These are phyloP conservation scores for Saccharomycopsis amapae DNA, from an alignment of 805 yeast genomes.

Conservation along the genomic window DNA sequence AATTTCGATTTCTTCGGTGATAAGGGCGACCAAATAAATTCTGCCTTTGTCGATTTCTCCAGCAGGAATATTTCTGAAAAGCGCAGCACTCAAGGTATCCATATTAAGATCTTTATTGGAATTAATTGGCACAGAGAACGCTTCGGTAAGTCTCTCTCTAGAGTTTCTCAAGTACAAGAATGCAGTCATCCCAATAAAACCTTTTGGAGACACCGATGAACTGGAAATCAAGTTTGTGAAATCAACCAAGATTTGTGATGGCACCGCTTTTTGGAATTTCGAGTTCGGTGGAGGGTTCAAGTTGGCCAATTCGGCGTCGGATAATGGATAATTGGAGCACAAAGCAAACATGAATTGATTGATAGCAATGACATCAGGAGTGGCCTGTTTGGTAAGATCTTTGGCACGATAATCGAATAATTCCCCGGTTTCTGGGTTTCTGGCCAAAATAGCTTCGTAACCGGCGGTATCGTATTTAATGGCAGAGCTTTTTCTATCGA, in stretches of 20 bases:
- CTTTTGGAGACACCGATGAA: constrained; percentile 53
- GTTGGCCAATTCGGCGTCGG: constrained; percentile 29
- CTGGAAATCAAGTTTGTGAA: constrained; percentile 62
- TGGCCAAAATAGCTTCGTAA: constrained; percentile 57
- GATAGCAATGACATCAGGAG: constrained; percentile 54
- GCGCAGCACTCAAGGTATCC: constrained; percentile 69
- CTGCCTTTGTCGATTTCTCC: constrained; percentile 55
- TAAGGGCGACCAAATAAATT: constrained; percentile 66
- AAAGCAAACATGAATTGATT: constrained; percentile 67
- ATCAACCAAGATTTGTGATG: constrained; percentile 63
- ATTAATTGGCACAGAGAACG: constrained; percentile 62
- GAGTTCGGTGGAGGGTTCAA: constrained; percentile 41
- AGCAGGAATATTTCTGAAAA: constrained; percentile 70
- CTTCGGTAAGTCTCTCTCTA: constrained; percentile 63
- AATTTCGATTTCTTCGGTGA: constrained; percentile 62
- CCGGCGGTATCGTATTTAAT: constrained; percentile 48
- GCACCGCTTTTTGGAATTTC: constrained; percentile 41
- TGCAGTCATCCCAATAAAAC: constrained; percentile 65
- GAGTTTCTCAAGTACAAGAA: constrained; percentile 63
- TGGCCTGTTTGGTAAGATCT: constrained; percentile 28
- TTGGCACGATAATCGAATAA: constrained; percentile 35
- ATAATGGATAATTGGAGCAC: constrained; percentile 60
- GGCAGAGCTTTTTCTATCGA: constrained; percentile 27
- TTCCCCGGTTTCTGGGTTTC: constrained; percentile 55
- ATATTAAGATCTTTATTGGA: constrained; percentile 51